A percentile compares a stretch with the other conserved stretches of the same genome.
These are phyloP conservation scores for Debaryomyces hansenii DNA, from an alignment of 805 yeast species.

Conservation along the genomic window DNA sequence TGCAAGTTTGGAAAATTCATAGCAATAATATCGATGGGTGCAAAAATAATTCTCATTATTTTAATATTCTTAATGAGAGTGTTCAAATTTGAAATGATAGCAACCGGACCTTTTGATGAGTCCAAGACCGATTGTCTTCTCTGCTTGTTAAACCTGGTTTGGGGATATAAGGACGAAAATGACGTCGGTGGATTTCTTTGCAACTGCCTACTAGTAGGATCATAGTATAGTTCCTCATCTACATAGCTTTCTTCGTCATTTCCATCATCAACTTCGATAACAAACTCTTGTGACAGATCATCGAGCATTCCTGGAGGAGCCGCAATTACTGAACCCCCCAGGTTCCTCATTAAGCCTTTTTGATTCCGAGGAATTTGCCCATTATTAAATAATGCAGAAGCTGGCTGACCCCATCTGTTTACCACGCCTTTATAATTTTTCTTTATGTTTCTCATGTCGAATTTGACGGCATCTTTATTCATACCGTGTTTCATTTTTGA, in stretches of 20 bases:
- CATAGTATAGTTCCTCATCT: slow-evolving; percentile 28
- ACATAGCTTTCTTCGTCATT: slow-evolving; percentile 17
- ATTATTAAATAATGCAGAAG: slow-evolving; percentile 16
- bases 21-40: slow-evolving; percentile 41
- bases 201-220: slow-evolving; percentile 33
- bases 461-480: background rate
- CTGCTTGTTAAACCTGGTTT: background rate
- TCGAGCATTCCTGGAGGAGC: background rate
- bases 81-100: slow-evolving; percentile 31
- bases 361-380: background rate
- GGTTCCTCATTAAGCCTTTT: background rate
- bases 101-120: slow-evolving; percentile 11
- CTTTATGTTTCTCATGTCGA: slow-evolving; percentile 5
- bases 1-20: slow-evolving; percentile 37
- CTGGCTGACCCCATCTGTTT: slow-evolving; percentile 34
- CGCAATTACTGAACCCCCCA: slow-evolving; percentile 7
- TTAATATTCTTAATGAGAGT: slow-evolving; percentile 32
- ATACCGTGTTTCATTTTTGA: slow-evolving; percentile 6
- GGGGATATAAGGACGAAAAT: background rate
- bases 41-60: slow-evolving; percentile 36
- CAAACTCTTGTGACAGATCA: slow-evolving; percentile 19
- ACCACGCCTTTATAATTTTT: slow-evolving; percentile 23
- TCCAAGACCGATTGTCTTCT: background rate
- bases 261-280: slow-evolving; percentile 28
- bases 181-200: slow-evolving; percentile 15